Evolutionary conservation across 2,329 filamentous ascomycete species (phyloP).

Genomic region (Thielaviopsis populi): DNA sequence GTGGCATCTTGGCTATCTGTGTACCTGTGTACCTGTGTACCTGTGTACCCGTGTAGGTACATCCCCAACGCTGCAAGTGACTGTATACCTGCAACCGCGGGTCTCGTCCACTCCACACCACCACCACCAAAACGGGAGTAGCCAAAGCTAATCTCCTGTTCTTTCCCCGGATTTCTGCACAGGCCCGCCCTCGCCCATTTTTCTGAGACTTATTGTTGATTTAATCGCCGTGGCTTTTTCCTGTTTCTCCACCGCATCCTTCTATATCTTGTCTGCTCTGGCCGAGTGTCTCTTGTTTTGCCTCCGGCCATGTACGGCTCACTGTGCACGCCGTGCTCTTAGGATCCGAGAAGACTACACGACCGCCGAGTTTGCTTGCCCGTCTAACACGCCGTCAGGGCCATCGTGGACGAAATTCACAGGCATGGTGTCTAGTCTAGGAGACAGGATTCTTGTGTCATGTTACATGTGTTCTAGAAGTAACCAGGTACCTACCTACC

Average conservation of each 20-base stretch:
- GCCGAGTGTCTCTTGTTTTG: not conserved
- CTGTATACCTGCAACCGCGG: not conserved
- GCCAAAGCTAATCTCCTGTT: not conserved
- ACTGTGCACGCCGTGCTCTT: not conserved
- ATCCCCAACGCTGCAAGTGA: not conserved
- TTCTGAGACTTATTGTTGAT: not conserved
- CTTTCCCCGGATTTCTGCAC: conserved; percentile 2
- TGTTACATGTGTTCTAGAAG: not conserved
- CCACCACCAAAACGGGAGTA: not conserved
- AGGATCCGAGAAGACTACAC: not conserved
- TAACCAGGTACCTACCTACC: too few relatives aligned
- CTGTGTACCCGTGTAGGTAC: too few relatives aligned
- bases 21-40: too few relatives aligned
- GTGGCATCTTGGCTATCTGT: not conserved
- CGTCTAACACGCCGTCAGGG: not conserved
- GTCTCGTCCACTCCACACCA: not conserved
- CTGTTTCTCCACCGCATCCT: not conserved
- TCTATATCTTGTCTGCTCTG: not conserved
- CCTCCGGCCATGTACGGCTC: not conserved
- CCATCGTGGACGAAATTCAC: not conserved
- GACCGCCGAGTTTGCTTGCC: not conserved
- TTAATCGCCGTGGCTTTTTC: not conserved
- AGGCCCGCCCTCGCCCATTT: not conserved
- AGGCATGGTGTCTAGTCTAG: not conserved
- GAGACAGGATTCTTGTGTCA: not conserved